Evolutionary conservation across 1,284 basidiomycete genomes (phyloP), one percentile per base, ranked within the genome.

Genomic region (Moesziomyces sp.): DNA sequence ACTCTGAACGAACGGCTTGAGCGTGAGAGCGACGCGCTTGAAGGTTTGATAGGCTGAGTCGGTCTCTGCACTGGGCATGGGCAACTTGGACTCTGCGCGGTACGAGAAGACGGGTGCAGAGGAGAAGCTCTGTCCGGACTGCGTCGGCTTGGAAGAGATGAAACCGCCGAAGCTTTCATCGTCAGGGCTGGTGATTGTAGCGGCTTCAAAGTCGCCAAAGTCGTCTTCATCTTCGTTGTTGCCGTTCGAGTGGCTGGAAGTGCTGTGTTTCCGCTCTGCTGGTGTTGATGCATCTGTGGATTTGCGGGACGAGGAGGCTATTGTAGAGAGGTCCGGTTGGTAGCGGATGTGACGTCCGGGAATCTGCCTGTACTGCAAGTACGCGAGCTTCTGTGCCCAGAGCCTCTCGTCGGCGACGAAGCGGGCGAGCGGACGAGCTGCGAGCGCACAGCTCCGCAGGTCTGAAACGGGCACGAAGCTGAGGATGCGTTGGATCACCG

Each of bases 151-250:
- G 8, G 58, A 62, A 1, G 66, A 58, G 7, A 88, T 82, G 46
- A 89, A 96, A 82, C 96, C 94, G 0, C 94, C 67, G 53, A 78
- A 78, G 53, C 44, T 54, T 16, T 77, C 75, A 40, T 74, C 74
- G 9, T 66, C 69, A 0, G 63, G 57, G 24, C 56, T 58, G 1
- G 66, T 54, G 52, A 66, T 56, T 43, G 54, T 62, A 0, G 58
- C 71, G 0, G 54, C 43, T 55, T 61, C 53, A 57, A 78, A 74
- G 54, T 76, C 74, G n/a, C 80, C 94, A 86, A 97, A 98, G 42
- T 95, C 94, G 73, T 96, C 93, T 60, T 93, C 89, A 46, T 86
- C 79, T 44, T 40, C 21, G 28, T 28, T 46, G 55, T 78, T 43
- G 52, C 26, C 26, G 26, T n/a, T 47, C n/a, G 44, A 45, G 21